Conservation (phyloP, 179 eudicot genomes). For the Beta corolliflora region DNA sequence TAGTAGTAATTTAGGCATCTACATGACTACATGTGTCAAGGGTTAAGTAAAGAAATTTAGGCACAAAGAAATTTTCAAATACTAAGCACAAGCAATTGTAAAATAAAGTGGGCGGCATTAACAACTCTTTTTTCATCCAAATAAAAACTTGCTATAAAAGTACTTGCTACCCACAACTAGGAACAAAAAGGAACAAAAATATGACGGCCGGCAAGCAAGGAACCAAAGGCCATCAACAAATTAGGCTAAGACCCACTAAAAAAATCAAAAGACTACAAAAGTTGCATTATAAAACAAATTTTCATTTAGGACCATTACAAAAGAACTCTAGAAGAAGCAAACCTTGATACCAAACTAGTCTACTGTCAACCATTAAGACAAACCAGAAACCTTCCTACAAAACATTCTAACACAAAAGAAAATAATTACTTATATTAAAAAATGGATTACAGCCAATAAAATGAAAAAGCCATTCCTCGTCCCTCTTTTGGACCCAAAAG, state of each 20-base stretch:
- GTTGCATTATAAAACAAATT: too few species aligned
- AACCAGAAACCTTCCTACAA: neutral
- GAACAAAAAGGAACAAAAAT: neutral
- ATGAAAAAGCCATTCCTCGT: conserved; percentile 6
- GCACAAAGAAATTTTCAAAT: too few species aligned
- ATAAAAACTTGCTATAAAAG: neutral
- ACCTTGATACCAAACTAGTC: neutral
- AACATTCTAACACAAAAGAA: neutral
- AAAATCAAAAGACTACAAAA: neutral
- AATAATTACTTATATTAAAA: neutral
- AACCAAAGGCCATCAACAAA: neutral
- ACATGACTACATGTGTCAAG: too few species aligned
- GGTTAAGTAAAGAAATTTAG: too few species aligned
- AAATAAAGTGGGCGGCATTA: too few species aligned
- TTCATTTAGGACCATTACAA: too few species aligned
- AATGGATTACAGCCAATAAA: conserved; percentile 23
- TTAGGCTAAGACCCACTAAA: neutral
- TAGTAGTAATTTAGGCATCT: too few species aligned
- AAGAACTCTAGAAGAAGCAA: neutral
- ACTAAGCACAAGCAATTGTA: too few species aligned
- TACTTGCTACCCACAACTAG: conserved; percentile 10
- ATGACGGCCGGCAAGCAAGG: conserved; percentile 19
- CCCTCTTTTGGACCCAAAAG: conserved; percentile 20
- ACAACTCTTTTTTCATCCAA: neutral
- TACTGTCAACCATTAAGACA: neutral